Evolutionary conservation across 2,329 filamentous ascomycete species (phyloP), one percentile per base, ranked within the genome.

Genomic region (Microsporum audouinii): DNA sequence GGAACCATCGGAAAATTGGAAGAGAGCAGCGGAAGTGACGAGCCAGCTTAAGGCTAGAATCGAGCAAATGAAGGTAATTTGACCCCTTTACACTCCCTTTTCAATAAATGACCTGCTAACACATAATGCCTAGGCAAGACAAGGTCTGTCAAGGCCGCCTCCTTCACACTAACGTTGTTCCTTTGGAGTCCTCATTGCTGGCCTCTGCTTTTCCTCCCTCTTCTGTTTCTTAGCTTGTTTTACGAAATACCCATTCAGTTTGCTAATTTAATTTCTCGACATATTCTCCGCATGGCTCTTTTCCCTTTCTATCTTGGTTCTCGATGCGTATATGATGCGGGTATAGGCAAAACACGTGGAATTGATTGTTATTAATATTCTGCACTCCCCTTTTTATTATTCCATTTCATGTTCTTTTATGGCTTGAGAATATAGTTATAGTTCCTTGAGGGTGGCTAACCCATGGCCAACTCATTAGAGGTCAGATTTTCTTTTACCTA

Each of bases 11-110:
- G 94, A 99, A 77, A 97, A 91, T 72, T 99, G 94, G 94, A 95
- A 91, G 78, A 82, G 94, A 67, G 94, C 94, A 17, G 94, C 94
- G 1, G 94, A 99, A 78, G 94, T 99, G 62, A 99, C 94, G 60
- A 96, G 91, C 75, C 94, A 96, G 73, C 75, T 99, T 70, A 99
- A 97, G 79, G 91, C 92, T 59, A 85, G 94, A 72, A 99, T 99
- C 74, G 94, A 97, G 79, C 88, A 94, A 80, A 99, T 99, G 94
- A 99, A 97, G 82, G 84, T 82, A 69, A 57, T 33, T 51, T 14
- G 23, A 43, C 12, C 31, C 10, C 14, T 23, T 36, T 39, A 43
- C 1, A 47, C n/a, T n/a, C n/a, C 27, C 1, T 29, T 34, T 8
- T 17, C 33, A 12, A 36, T 49, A 31, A 4, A 31, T 23, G 17